These are phyloP conservation scores for Trichophyton mentagrophytes DNA, from an alignment of 2,329 filamentous ascomycete genomes.

Conservation along the genomic window DNA sequence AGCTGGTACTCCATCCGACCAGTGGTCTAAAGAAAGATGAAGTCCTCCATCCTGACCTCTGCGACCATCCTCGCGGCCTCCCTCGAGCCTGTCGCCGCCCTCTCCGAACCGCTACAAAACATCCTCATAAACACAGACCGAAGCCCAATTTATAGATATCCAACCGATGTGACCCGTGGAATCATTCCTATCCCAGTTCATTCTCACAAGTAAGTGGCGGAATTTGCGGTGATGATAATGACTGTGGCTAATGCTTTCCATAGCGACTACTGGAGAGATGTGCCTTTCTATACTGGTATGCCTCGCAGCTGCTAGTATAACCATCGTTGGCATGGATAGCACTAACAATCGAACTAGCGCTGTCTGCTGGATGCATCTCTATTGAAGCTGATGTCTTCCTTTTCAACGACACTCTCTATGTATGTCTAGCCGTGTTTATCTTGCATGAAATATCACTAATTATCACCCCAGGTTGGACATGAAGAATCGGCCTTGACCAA, in stretches of 20 bases:
- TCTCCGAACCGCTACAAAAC: constrained; percentile 35
- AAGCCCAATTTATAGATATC: constrained; percentile 44
- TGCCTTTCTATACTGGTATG: constrained; percentile 35
- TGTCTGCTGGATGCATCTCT: constrained; percentile 45
- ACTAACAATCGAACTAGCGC: constrained; percentile 25
- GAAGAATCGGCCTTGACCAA: constrained; percentile 40
- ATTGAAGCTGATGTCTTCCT: constrained; percentile 52
- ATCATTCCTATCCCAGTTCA: constrained; percentile 41
- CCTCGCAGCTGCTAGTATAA: neutral
- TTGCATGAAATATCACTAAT: neutral
- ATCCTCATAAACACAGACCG: constrained; percentile 44
- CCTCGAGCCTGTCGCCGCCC: neutral
- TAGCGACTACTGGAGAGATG: constrained; percentile 46
- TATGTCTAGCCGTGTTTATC: constrained; percentile 20
- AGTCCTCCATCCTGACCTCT: neutral
- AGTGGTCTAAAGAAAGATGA: neutral
- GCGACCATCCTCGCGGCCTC: neutral
- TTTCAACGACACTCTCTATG: constrained; percentile 42
- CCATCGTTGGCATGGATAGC: neutral
- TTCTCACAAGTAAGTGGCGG: constrained; percentile 28
- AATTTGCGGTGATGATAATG: neutral
- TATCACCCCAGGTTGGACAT: constrained; percentile 40
- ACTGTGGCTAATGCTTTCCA: constrained; percentile 37
- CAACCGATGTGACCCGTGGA: constrained; percentile 48
- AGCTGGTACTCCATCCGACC: neutral